Evolutionary conservation across 495 filamentous ascomycete species (phyloP), one percentile per base, ranked within the genome.

Genomic region (Oleoguttula mirabilis): DNA sequence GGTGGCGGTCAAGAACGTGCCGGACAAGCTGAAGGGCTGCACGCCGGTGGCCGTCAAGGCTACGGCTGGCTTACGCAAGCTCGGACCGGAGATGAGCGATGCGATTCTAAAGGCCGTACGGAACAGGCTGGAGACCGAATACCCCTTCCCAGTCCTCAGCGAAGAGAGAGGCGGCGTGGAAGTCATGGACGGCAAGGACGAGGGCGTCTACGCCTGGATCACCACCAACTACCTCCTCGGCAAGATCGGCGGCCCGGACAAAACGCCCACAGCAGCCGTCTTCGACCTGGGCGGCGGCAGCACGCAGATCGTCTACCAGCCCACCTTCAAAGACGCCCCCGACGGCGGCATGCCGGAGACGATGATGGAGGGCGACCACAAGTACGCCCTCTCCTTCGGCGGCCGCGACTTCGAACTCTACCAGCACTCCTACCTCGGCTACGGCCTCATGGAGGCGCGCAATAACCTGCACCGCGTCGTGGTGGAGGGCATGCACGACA

Each of bases 191-290:
- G 90, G 90, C 51, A 82, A 79, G 12, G 80, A 94, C 49, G 90
- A 98, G 63, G 80, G 92, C 60, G 90, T 98, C n/a, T 98, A 93
- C 54, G 92, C 90, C 39, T 98, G 90, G 90, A 93, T 98, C 61
- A 98, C 90, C 2, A 87, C 84, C 44, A 98, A 98, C 66, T 98
- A 96, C 65, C 78, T 98, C 30, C 77, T 96, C 15, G 88, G 88
- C 39, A 98, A 95, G 68, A 96, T 96, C 56, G 92, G 90, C 52
- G 83, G 82, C 17, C 82, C 85, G 4, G 87, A 94, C 52, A 75
- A 92, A 53, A 84, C 73, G 41, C 80, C 82, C 11, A 96, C 90
- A 2, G 90, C 88, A 31, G 90, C 90, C 21, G 72, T 96, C 43
- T 94, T 98, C 53, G 90, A 98, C 61, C 76, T 98, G 41, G 90